Conservation (phyloP, 495 filamentous ascomycete genomes). For the Extremus antarcticus region DNA sequence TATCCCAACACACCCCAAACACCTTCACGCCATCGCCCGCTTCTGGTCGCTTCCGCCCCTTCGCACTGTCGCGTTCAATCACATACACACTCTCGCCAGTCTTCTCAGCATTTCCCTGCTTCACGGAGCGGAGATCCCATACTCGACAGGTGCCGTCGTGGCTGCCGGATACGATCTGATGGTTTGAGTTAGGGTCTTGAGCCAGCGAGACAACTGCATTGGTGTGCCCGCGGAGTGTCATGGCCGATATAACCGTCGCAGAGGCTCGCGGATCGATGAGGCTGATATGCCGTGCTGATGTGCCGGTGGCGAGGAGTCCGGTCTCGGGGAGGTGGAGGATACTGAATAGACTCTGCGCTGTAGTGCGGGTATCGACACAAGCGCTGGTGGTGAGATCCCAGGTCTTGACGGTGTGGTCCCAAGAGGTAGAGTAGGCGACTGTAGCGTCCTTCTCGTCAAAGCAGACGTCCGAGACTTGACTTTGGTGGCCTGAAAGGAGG, state of each 20-base stretch:
- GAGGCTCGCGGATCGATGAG: conserved; percentile 77
- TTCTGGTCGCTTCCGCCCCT: conserved; percentile 32
- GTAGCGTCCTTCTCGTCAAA: conserved; percentile 79
- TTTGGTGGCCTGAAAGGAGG: conserved; percentile 58
- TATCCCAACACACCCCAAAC: conserved; percentile 82
- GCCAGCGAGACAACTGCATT: conserved; percentile 69
- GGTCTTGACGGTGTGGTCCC: conserved; percentile 81
- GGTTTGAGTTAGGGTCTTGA: conserved; percentile 59
- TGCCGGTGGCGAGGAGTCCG: conserved; percentile 72
- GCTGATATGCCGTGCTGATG: conserved; percentile 74
- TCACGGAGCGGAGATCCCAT: conserved; percentile 68
- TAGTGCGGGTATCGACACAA: conserved; percentile 67
- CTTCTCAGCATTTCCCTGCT: conserved; percentile 38
- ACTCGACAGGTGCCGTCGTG: conserved; percentile 85
- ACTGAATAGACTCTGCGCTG: conserved; percentile 68
- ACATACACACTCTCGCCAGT: conserved; percentile 74
- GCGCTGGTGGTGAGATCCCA: conserved; percentile 75
- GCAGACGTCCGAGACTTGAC: conserved; percentile 58
- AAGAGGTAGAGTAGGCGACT: conserved; percentile 77
- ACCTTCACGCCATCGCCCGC: conserved; percentile 79
- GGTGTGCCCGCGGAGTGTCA: conserved; percentile 81
- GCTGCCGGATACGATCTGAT: conserved; percentile 67
- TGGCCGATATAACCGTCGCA: conserved; percentile 59
- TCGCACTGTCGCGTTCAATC: conserved; percentile 58
- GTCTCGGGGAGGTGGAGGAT: conserved; percentile 56